Evolutionary conservation across 495 filamentous ascomycete species (phyloP), one percentile per base, ranked within the genome.

Genomic region (Penicillium psychrofluorescens): DNA sequence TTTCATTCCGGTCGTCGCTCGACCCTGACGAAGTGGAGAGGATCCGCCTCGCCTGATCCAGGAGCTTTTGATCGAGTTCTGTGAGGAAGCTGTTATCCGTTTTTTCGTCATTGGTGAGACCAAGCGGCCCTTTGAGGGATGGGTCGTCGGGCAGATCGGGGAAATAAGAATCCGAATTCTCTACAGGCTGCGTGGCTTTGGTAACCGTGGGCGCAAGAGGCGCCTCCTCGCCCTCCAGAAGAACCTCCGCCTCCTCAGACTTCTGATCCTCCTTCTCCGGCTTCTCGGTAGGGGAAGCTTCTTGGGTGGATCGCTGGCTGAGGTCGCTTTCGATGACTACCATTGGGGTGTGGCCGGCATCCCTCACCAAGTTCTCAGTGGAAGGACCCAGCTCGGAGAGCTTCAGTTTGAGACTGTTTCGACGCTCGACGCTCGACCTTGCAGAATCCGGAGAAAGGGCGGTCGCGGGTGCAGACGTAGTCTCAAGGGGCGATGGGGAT

Each of bases 311-410:
- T 13, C 52, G 51, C 35, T 51, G 57, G 30, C 65, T 65, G 14
- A 50, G 50, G 38, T 67, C 68, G 2, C 41, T 48, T 35, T 68
- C 70, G 42, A 70, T 61, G 41, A 66, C 54, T 12, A 56, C 70
- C 68, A 74, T 74, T 1, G 70, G 70, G 9, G 70, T 74, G 44
- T 74, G 70, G 30, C 68, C 70, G 15, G 70, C 70, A 50, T 74
- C 42, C 45, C 61, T 58, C 22, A 58, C 49, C n/a, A 71, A 58
- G 27, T 64, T 69, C 33, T 52, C 62, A 48, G 63, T 61, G 13
- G 63, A 62, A 13, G 56, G 55, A 12, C 63, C 62, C 9, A 71
- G 57, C 39, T 73, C 66, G 35, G 66, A 67, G 35, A 71, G 60
- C 40, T 62, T 65, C 37, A 73, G 49, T 37, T 64, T 70, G 43